Conservation (phyloP, 2,329 filamentous ascomycete species). For the Talaromyces atroroseus region DNA sequence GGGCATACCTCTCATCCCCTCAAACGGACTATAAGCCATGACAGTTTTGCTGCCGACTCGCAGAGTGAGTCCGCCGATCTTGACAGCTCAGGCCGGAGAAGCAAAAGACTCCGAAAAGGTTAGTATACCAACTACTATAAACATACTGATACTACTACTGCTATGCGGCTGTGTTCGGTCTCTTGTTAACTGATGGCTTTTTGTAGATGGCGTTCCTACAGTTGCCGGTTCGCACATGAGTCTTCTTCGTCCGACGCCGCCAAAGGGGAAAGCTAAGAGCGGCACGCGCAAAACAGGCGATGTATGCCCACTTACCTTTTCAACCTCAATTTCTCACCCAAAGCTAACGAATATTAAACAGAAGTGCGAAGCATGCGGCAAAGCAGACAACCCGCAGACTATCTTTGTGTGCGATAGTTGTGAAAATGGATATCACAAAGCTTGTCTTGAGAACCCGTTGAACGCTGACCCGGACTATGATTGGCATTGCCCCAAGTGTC, state of each 20-base stretch:
- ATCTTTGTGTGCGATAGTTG: slow-evolving; percentile 86
- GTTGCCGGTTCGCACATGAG: slow-evolving; percentile 97
- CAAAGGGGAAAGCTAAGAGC: slow-evolving; percentile 53
- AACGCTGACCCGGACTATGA: slow-evolving; percentile 73
- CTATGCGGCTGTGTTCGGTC: not conserved
- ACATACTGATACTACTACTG: not conserved
- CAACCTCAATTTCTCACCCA: not conserved
- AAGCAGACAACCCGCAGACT: slow-evolving; percentile 63
- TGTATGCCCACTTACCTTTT: slow-evolving; percentile 32
- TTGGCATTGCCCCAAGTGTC: slow-evolving; percentile 92
- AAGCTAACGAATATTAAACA: slow-evolving; percentile 34
- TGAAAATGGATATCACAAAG: slow-evolving; percentile 79
- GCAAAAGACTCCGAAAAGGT: slow-evolving; percentile 90
- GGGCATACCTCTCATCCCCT: slow-evolving; percentile 52
- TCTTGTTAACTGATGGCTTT: slow-evolving; percentile 4
- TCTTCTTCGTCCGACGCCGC: slow-evolving; percentile 73
- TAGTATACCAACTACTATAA: slow-evolving; percentile 27
- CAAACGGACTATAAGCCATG: slow-evolving; percentile 70
- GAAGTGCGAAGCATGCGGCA: slow-evolving; percentile 84
- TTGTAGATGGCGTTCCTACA: slow-evolving; percentile 58
- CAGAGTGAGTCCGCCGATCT: slow-evolving; percentile 47
- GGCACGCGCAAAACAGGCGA: slow-evolving; percentile 55
- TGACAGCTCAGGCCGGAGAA: slow-evolving; percentile 69
- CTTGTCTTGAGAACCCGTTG: slow-evolving; percentile 82
- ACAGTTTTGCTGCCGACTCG: slow-evolving; percentile 39